Base-by-base conservation (phyloP, 345 rosid species). In the Populus pruinosa region DNA sequence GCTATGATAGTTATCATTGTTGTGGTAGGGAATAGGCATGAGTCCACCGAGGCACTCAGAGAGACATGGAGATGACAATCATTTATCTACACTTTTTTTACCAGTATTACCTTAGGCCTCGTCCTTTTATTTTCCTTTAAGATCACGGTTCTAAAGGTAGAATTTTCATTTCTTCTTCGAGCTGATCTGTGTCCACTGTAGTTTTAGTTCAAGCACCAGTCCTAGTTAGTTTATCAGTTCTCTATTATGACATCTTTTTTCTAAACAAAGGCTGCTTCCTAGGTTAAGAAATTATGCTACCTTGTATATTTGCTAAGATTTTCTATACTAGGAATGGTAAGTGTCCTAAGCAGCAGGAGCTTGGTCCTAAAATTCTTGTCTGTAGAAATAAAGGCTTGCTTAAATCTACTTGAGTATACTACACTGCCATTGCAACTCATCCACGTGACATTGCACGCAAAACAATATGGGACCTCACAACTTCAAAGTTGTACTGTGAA, bases 371-470 rank as follows among this genome's bases (percentile, higher is more conserved):
- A 14, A 36, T 61, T 17, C 5, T 65, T 68, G 33, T 33, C 73
- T 36, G 68, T 5, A 49, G n/a, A 44, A 36, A 64, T 49, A 61
- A 68, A 3, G 33, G 18, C 62, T 29, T 31, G 43, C 50, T 36
- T 72, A 27, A 33, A 33, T 4, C 36, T 33, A 33, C 36, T 33
- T 33, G 36, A 33, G 36, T 33, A 5, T 4, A 4, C 5, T 33
- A 33, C 36, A 33, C 36, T 33, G 36, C 5, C 36, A 33, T 33
- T 4, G 36, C 65, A 72, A 72, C 73, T 69, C 55, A 78, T 38
- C 66, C 86, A 81, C 78, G 55, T 78, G 84, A 80, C 70, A 71
- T 33, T 0, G 36, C 0, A 33, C 5, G 36, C 36, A 33, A 33
- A 33, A 33, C 36, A 33, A 33, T 4, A 33, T 33, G 36, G 36